phyloP scores from a whole-genome alignment of 2,329 filamentous ascomycete genomes.

The Mycosphaerella sp. region DNA sequence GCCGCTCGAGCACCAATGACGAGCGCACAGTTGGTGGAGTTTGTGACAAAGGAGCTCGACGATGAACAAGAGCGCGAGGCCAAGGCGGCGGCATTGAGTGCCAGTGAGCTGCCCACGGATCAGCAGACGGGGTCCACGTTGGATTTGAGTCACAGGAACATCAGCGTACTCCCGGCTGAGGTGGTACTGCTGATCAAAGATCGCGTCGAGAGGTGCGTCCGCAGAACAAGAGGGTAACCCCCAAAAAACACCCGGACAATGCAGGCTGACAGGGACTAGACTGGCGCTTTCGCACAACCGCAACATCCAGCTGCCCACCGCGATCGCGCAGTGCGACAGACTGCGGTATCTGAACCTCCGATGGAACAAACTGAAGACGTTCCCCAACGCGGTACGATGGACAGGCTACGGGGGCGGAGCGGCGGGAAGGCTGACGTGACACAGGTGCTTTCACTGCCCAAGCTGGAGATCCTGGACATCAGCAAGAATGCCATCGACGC shows the following conservation, averaged over 20 bases:
- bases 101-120: conserved; percentile 25
- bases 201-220: conserved; percentile 59
- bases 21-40: conserved; percentile 26
- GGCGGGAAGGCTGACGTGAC: conserved; percentile 8
- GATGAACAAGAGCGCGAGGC: conserved; percentile 31
- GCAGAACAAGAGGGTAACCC: neutral
- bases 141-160: conserved; percentile 68
- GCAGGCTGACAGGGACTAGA: conserved; percentile 40
- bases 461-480: conserved; percentile 87
- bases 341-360: conserved; percentile 74
- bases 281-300: conserved; percentile 77
- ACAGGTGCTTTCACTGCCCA: conserved; percentile 77
- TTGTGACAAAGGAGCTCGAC: conserved; percentile 30
- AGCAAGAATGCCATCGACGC: conserved; percentile 76
- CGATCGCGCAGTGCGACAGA: conserved; percentile 69
- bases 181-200: conserved; percentile 68
- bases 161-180: conserved; percentile 64
- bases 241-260: neutral
- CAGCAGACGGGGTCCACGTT: conserved; percentile 62
- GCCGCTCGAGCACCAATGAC: conserved; percentile 24
- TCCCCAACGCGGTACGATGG: conserved; percentile 56
- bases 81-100: conserved; percentile 23
- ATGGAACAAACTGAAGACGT: conserved; percentile 65
- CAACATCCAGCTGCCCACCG: conserved; percentile 59
- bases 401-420: neutral